A percentile compares a stretch with the other conserved stretches of the same genome.
These are phyloP conservation scores for Euphorbia pulcherrima DNA, from an alignment of 345 rosid species.

Conservation along the genomic window DNA sequence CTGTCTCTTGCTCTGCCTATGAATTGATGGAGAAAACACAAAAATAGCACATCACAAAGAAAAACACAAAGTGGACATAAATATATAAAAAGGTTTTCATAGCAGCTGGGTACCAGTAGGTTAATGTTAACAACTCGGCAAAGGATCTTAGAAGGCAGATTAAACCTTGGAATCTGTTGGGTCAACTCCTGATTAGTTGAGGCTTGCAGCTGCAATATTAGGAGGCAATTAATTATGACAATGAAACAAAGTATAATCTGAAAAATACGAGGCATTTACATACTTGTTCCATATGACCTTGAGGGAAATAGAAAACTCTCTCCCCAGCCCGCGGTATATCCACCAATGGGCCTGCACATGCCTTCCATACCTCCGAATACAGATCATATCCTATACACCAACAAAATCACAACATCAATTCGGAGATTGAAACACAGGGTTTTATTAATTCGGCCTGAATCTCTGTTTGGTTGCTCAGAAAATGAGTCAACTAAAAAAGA, in stretches of 20 bases:
- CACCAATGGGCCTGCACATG: conserved; percentile 80
- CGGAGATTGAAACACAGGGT: background rate
- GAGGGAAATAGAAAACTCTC: conserved; percentile 81
- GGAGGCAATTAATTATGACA: background rate
- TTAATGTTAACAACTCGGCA: conserved; percentile 72
- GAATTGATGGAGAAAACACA: conserved; percentile 17
- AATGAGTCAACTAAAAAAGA: conserved; percentile 7
- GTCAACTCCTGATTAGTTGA: conserved; percentile 73
- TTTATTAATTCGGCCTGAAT: background rate
- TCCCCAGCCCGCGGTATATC: conserved; percentile 60
- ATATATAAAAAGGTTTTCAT: background rate
- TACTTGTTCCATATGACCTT: conserved; percentile 96
- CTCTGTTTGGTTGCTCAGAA: conserved; percentile 20
- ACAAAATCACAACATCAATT: conserved; percentile 12
- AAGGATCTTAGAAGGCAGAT: conserved; percentile 72
- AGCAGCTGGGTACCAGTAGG: conserved; percentile 46
- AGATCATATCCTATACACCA: conserved; percentile 46
- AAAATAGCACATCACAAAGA: background rate
- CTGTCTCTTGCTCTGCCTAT: conserved; percentile 95
- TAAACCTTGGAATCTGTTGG: conserved; percentile 63
- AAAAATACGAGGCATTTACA: background rate
- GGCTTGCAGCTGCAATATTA: conserved; percentile 63
- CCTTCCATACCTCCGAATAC: conserved; percentile 73
- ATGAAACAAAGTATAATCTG: conserved; percentile 12
- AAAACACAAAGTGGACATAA: background rate